These are phyloP conservation scores for Flaveria ramosissima DNA, from an alignment of 129 eudicot species.

Conservation along the genomic window DNA sequence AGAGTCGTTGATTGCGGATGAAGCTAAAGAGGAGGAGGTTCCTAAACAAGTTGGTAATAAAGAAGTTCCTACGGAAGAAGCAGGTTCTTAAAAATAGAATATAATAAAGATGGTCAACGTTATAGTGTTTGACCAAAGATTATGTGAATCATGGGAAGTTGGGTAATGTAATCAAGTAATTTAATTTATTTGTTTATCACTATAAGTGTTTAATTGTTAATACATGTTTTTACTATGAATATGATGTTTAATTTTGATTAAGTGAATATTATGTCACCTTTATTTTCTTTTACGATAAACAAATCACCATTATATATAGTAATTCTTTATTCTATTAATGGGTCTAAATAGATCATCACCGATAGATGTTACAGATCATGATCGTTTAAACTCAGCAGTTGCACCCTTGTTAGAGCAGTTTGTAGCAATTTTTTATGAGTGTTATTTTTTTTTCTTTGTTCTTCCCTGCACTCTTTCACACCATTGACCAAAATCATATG, in stretches of 20 bases:
- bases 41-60: slow-evolving; percentile 11
- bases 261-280: background rate
- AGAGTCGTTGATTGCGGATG: slow-evolving; percentile 26
- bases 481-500: no score
- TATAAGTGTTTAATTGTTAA: background rate
- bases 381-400: no score
- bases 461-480: no score
- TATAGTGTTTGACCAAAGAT: slow-evolving; percentile 8
- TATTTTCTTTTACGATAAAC: background rate
- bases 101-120: slow-evolving; percentile 16
- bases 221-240: background rate
- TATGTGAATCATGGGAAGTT: background rate
- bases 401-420: no score
- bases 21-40: slow-evolving; percentile 11
- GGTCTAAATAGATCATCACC: no score
- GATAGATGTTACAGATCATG: no score
- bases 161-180: background rate
- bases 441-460: no score
- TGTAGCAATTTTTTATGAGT: no score
- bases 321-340: no score
- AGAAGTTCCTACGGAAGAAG: background rate
- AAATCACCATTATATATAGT: no score
- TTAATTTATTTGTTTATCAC: slow-evolving; percentile 1
- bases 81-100: background rate
- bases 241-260: background rate